phyloP scores from a whole-genome alignment of 768 basidiomycete species.

The Daedalea quercina region DNA sequence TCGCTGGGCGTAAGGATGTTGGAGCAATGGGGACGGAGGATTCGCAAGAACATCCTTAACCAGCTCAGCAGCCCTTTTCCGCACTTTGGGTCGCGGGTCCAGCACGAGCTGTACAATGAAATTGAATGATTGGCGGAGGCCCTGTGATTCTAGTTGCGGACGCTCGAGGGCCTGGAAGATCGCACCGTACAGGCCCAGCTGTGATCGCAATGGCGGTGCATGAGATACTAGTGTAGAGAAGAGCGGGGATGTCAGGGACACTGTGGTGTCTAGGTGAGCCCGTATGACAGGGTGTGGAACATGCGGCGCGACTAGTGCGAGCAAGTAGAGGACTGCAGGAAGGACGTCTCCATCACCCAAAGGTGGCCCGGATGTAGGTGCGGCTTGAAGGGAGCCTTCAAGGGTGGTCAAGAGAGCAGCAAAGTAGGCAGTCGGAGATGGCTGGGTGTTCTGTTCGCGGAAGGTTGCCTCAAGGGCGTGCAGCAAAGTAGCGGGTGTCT shows the following conservation, averaged over 20 bases:
- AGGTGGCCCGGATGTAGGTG: constrained; percentile 26
- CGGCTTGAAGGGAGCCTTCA: constrained; percentile 67
- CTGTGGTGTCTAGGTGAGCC: constrained; percentile 61
- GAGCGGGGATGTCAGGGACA: constrained; percentile 71
- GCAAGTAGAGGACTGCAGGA: constrained; percentile 79
- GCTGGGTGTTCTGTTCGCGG: constrained; percentile 59
- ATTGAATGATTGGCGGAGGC: constrained; percentile 77
- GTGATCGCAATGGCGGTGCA: constrained; percentile 81
- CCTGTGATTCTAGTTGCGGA: constrained; percentile 58
- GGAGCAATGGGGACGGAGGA: constrained; percentile 69
- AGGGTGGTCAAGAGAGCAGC: constrained; percentile 84
- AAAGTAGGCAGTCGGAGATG: constrained; percentile 87
- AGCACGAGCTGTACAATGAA: constrained; percentile 76
- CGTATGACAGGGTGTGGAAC: constrained; percentile 78
- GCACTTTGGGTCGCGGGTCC: constrained; percentile 90
- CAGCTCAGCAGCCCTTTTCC: constrained; percentile 83
- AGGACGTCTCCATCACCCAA: constrained; percentile 67
- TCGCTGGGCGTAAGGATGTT: constrained; percentile 82
- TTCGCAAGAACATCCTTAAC: constrained; percentile 68
- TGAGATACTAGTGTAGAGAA: constrained; percentile 60
- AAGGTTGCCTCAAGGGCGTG: constrained; percentile 79
- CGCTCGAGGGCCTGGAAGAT: constrained; percentile 68
- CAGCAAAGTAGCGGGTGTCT: constrained; percentile 81
- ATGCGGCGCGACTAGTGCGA: constrained; percentile 71
- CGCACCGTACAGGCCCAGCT: constrained; percentile 68